phyloP scores from a whole-genome alignment of 768 basidiomycete genomes.

The Pleurotus ostreatus region DNA sequence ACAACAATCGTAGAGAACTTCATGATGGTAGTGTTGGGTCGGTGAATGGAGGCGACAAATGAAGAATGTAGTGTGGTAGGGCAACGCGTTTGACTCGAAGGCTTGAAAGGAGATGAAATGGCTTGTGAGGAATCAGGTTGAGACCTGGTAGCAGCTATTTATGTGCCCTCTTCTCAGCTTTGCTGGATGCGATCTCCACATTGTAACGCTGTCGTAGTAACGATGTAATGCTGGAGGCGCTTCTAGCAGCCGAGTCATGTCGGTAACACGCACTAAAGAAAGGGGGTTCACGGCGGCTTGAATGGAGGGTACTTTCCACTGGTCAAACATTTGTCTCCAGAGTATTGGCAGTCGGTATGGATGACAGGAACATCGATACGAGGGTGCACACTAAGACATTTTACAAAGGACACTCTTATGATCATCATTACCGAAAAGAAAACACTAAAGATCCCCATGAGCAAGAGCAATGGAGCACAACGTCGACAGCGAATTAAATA shows the following conservation, averaged over 20 bases:
- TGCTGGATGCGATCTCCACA: not conserved
- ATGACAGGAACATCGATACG: not conserved
- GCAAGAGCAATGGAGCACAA: too few relatives aligned
- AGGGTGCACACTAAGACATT: not conserved
- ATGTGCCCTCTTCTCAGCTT: too few relatives aligned
- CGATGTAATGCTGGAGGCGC: not conserved
- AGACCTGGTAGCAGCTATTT: not conserved
- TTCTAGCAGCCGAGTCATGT: not conserved
- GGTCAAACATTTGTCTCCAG: not conserved
- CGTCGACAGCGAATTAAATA: not conserved
- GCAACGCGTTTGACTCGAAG: not conserved
- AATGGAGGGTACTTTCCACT: too few relatives aligned
- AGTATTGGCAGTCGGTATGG: not conserved
- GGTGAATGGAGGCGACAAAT: too few relatives aligned
- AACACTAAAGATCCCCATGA: too few relatives aligned
- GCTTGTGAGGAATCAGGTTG: not conserved
- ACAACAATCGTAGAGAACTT: not conserved
- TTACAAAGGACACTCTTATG: too few relatives aligned
- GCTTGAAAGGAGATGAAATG: not conserved
- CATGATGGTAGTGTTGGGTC: not conserved
- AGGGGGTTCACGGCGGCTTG: too few relatives aligned
- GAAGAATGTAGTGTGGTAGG: not conserved
- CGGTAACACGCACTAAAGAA: too few relatives aligned
- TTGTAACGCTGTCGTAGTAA: not conserved
- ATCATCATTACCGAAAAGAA: too few relatives aligned